These are phyloP conservation scores for Nicotiana sylvestris DNA, from an alignment of 257 asterid species.

Conservation along the genomic window DNA sequence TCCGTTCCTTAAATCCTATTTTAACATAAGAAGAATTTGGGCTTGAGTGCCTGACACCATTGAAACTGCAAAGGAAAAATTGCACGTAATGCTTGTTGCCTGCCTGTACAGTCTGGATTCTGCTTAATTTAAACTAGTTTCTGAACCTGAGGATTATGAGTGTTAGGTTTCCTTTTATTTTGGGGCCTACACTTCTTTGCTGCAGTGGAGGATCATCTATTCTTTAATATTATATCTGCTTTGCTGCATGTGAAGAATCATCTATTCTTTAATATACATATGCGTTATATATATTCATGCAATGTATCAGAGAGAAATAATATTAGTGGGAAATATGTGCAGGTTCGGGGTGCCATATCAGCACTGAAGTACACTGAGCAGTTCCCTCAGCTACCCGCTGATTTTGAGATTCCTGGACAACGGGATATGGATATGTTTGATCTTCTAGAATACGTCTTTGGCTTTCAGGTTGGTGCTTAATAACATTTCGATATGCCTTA, in stretches of 20 bases:
- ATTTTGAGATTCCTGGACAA: slow-evolving; percentile 60
- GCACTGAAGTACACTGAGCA: slow-evolving; percentile 75
- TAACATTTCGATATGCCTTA: neutral
- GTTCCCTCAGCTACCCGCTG: slow-evolving; percentile 76
- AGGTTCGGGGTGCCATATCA: slow-evolving; percentile 83
- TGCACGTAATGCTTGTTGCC: neutral
- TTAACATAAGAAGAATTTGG: neutral
- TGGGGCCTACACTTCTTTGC: neutral
- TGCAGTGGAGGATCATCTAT: neutral
- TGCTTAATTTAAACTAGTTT: neutral
- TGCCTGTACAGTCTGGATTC: neutral
- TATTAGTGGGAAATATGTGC: slow-evolving; percentile 22
- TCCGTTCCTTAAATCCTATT: neutral
- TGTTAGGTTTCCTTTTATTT: neutral
- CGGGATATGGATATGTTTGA: slow-evolving; percentile 90
- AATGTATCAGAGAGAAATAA: neutral
- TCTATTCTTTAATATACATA: neutral
- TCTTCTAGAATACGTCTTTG: slow-evolving; percentile 83
- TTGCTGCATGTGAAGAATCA: neutral
- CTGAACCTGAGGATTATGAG: neutral
- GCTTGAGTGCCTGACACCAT: neutral
- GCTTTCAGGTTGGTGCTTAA: slow-evolving; percentile 70
- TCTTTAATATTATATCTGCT: neutral
- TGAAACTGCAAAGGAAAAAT: neutral
- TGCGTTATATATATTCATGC: neutral